Conservation (phyloP, 192 early-diverging fungal species). For the Linnemannia schmuckeri region DNA sequence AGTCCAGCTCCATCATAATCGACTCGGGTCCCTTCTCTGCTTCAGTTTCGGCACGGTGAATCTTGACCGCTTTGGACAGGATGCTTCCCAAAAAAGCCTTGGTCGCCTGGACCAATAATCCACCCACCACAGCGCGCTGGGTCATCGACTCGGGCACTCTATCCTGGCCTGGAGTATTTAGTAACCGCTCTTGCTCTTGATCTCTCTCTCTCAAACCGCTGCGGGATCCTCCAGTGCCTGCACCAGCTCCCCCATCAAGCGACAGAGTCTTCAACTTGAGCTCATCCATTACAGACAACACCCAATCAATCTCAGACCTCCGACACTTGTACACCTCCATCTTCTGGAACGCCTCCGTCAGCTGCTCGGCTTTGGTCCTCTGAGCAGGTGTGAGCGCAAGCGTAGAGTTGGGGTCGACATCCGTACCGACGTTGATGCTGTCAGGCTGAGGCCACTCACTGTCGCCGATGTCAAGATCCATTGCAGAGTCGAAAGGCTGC, state of each 20-base stretch:
- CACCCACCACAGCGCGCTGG: slow-evolving; percentile 63
- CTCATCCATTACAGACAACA: slow-evolving; percentile 55
- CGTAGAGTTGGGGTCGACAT: slow-evolving; percentile 6
- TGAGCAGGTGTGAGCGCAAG: slow-evolving; percentile 20
- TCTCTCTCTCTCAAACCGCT: slow-evolving; percentile 25
- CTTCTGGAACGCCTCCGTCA: slow-evolving; percentile 41
- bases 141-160: slow-evolving; percentile 56
- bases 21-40: slow-evolving; percentile 44
- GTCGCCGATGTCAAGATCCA: slow-evolving; percentile 54
- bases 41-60: slow-evolving; percentile 54
- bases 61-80: slow-evolving; percentile 51
- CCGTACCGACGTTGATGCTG: not conserved
- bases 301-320: slow-evolving; percentile 55
- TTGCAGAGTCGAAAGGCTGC: slow-evolving; percentile 27
- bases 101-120: slow-evolving; percentile 63
- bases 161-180: slow-evolving; percentile 31
- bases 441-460: slow-evolving; percentile 22
- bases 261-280: slow-evolving; percentile 47
- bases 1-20: slow-evolving; percentile 51
- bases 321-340: slow-evolving; percentile 51
- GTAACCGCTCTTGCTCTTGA: slow-evolving; percentile 27
- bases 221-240: slow-evolving; percentile 20
- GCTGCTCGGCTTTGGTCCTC: slow-evolving; percentile 14
- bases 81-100: slow-evolving; percentile 61
- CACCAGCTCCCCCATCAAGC: slow-evolving; percentile 30